Evolutionary conservation across 1,284 basidiomycete species (phyloP).

Genomic region (Tetrapyrgos nigripes): DNA sequence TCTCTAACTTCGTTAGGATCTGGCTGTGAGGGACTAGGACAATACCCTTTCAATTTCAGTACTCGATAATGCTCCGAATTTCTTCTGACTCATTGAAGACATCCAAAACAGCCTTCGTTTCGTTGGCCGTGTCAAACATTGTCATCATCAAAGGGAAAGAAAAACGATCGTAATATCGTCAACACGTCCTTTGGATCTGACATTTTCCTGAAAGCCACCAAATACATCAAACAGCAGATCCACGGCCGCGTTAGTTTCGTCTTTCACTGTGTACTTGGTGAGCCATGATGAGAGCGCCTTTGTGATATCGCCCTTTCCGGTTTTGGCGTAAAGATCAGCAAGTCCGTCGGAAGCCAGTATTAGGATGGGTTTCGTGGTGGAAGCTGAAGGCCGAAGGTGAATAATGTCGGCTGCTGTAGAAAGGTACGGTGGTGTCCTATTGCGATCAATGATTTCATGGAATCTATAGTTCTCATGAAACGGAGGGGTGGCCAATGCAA

Average conservation of each 20-base stretch:
- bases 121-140: too few species aligned
- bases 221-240: slow-evolving; percentile 15
- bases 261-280: too few species aligned
- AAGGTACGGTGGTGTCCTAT: slow-evolving; percentile 21
- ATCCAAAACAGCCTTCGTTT: neutral
- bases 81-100: too few species aligned
- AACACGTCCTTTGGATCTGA: slow-evolving; percentile 4
- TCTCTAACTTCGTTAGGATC: too few species aligned
- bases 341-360: slow-evolving; percentile 20
- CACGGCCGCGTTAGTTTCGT: slow-evolving; percentile 7
- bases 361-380: neutral
- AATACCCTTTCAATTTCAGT: too few species aligned
- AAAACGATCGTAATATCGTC: slow-evolving; percentile 19
- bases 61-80: too few species aligned
- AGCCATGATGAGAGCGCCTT: slow-evolving; percentile 6
- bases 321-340: slow-evolving; percentile 6
- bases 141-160: neutral
- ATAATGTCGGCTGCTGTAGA: slow-evolving; percentile 19
- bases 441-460: slow-evolving; percentile 13
- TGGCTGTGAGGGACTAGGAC: too few species aligned
- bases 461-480: slow-evolving; percentile 16
- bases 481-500: slow-evolving; percentile 10
- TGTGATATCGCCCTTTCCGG: slow-evolving; percentile 1
- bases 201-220: neutral
- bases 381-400: slow-evolving; percentile 7